Evolutionary conservation across 768 basidiomycete genomes (phyloP), one percentile per base, ranked within the genome.

Genomic region (Amanita exitialis): DNA sequence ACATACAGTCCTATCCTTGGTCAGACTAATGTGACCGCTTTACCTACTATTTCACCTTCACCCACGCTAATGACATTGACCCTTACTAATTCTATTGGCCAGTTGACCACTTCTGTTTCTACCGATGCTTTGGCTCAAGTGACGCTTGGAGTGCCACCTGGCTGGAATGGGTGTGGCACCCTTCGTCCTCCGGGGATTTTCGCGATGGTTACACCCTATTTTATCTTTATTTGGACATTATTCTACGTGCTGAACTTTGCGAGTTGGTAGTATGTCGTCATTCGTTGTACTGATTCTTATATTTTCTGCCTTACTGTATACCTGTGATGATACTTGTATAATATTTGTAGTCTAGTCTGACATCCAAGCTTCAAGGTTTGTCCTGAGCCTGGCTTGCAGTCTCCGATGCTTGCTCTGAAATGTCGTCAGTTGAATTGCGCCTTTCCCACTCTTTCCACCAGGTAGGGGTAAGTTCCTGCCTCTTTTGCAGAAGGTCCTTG

Each of bases 1-100:
- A 87, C 86, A 3, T 90, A 90, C 59, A 69, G 64, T 32, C 72
- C 87, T 0, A 67, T 86, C 23, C 64, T 84, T 44, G 76, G 67
- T 16, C 53, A 65, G 55, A 54, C 68, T 54, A 80, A 76, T 55
- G 68, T 65, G 25, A 75, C 82, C 1, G 78, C 72, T 6, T 64
- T 90, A 9, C 84, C 86, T 13, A 68, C 67, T 16, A 72, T 87
- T 23, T 67, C 69, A 30, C 76, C 78, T 4, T 55, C 69, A 5
- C 74, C 77, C 2, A 73, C 74, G 6, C 60, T 78, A 13, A 66
- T 69, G 21, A 89, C 86, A 2, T 60, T 84, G 41, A 63, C 78
- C 23, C 52, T 77, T 32, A 88, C 87, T 2, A 69, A 84, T 53
- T 59, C 74, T 9, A 66, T 66, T 53, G 85, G 86, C 1, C 57